Percentiles rank a stretch among this genome's conserved stretches.
These are phyloP conservation scores for Neoscytalidium dimidiatum DNA, from an alignment of 2,329 filamentous ascomycete species.

Conservation along the genomic window DNA sequence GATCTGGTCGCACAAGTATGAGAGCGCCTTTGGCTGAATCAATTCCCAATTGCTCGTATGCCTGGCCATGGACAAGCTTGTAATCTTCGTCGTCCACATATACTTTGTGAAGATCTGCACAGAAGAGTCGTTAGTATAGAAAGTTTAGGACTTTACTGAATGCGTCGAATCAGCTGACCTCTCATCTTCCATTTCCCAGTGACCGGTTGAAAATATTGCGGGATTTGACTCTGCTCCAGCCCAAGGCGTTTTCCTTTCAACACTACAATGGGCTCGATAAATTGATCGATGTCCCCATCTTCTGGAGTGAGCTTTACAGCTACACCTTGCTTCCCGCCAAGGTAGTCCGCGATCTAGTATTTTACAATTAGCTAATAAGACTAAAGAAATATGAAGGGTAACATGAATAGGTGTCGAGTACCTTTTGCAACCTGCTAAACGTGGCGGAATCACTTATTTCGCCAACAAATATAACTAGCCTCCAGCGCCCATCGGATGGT, in stretches of 20 bases:
- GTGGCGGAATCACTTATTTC: slow-evolving; percentile 37
- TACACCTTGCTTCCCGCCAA: slow-evolving; percentile 34
- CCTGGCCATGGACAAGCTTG: slow-evolving; percentile 37
- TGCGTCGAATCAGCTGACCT: slow-evolving; percentile 49
- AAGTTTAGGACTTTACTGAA: too few species aligned
- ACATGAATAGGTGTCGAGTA: not conserved
- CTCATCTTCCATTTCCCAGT: slow-evolving; percentile 58
- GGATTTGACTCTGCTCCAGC: slow-evolving; percentile 57
- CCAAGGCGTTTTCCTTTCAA: slow-evolving; percentile 50
- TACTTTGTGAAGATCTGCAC: slow-evolving; percentile 58
- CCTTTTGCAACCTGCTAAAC: slow-evolving; percentile 10
- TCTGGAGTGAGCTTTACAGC: slow-evolving; percentile 47
- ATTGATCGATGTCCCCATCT: slow-evolving; percentile 50
- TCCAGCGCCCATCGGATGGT: slow-evolving; percentile 55
- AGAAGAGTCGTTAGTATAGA: not conserved
- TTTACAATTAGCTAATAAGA: not conserved
- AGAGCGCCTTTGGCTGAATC: slow-evolving; percentile 39
- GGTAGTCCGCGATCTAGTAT: not conserved
- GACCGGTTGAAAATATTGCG: slow-evolving; percentile 57
- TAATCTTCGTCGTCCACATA: slow-evolving; percentile 62
- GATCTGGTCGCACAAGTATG: slow-evolving; percentile 60
- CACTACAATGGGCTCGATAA: slow-evolving; percentile 61
- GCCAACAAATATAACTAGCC: slow-evolving; percentile 53
- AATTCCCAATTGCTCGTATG: slow-evolving; percentile 59
- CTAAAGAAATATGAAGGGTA: not conserved